Base-by-base conservation (phyloP, 768 basidiomycete species). In the Phlegmacium glaucopus region DNA sequence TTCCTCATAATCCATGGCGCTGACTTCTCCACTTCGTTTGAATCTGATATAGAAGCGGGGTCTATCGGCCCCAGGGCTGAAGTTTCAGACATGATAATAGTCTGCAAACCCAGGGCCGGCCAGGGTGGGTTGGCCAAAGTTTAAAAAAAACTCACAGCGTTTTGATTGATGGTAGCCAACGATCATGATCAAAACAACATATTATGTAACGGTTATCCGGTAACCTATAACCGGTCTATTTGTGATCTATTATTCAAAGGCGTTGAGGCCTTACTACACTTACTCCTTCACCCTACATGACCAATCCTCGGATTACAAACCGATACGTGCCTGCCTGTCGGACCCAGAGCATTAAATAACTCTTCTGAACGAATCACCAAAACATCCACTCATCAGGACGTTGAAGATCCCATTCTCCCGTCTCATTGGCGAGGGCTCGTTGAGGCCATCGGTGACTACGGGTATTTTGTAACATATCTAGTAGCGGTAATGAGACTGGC, bases 401-500 rank as follows among this genome's bases (percentile, higher is more conserved):
- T 83, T 82, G 77, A 80, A 82, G 77, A 78, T 80, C 81, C 77
- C 69, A 71, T 72, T 74, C 66, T 72, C 69, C 73, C 70, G 69
- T 73, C 70, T 66, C 63, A 61, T 65, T 72, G 73, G 76, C 76
- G 74, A 81, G 77, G 82, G 83, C 83, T 72, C 83, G 84, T 86
- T 86, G 84, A 86, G 84, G 84, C 84, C 83, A 69, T 78, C 75
- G 70, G 66, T 64, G 54, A 60, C 50, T 59, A 66, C 62, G 61
- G 61, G 64, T 47, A 49, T 49, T 52, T 39, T 49, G 53, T 47
- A 55, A 59, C 42, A 55, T 60, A 61, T 49, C 64, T 72, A 77
- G 68, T 77, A 77, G 53, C 76, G 74, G 65, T 72, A 75, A 57
- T 72, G 71, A 18, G 58, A 55, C 70, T 72, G 35, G 18, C 39